Base-by-base conservation (phyloP, 352 stramenopile species). In the Peronospora farinosa region DNA sequence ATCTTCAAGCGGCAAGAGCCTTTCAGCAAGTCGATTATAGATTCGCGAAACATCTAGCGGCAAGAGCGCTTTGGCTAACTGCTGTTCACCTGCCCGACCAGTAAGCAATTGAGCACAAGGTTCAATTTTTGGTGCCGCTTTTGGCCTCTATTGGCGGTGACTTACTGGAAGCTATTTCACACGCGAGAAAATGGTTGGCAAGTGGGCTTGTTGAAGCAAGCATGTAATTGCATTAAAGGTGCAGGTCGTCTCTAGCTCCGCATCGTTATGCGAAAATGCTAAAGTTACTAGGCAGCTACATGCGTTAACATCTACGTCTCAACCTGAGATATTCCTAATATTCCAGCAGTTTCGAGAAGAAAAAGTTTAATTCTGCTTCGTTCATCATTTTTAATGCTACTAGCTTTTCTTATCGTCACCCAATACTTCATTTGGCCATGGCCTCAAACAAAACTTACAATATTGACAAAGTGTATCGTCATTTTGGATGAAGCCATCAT, bases 191-290 rank as follows among this genome's bases (percentile, higher is more conserved):
- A 50, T 10, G 70, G 45, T n/a, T 8, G 60, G 69, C 4, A 67
- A 87, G 25, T 91, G 80, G 25, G 68, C 51, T 17, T 60, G 68
- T 7, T 85, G 75, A 74, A 88, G 15, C 66, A 85, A 57, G 71
- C 70, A 15, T 47, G 86, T 11, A 69, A 36, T 13, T 60, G 71
- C 31, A 28, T 86, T 7, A 74, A 86, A 37, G 72, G 82, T 9
- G 57, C 69, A 0, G 71, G 64, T 36, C 82, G 61, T 70, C 74
- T 33, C 57, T 70, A 17, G 68, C 68, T 3, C 49, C 86, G 3
- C 63, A 72, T 27, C 61, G 69, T n/a, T 86, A 85, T 36, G 71
- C 67, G 2, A 67, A 60, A 21, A 70, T 84, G 2, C 62, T 88
- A 1, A 72, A 86, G 21, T 50, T 42, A 9, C 52, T 86, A 0